Evolutionary conservation across 345 rosid species (phyloP).

Genomic region (Zanthoxylum bungeanum): DNA sequence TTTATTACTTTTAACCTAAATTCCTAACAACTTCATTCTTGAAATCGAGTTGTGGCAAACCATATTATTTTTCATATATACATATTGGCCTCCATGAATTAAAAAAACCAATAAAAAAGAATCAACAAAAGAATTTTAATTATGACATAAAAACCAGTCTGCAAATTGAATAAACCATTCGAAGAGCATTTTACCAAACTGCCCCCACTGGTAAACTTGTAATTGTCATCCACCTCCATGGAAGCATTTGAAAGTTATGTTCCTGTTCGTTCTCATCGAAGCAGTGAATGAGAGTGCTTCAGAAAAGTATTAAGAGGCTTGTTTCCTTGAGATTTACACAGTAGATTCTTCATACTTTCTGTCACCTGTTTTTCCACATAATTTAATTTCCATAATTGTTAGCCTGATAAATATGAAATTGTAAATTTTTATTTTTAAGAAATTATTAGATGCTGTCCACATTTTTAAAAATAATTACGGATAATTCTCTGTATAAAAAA

Average conservation of each 20-base stretch:
- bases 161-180: neutral
- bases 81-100: neutral
- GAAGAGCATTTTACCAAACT: neutral
- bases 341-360: slow-evolving; percentile 48
- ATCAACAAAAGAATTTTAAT: neutral
- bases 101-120: neutral
- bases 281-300: slow-evolving; percentile 55
- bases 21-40: too few species aligned
- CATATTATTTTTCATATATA: neutral
- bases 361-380: slow-evolving; percentile 36
- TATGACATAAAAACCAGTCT: neutral
- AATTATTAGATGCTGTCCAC: too few species aligned
- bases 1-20: too few species aligned
- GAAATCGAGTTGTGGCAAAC: too few species aligned
- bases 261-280: neutral
- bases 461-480: too few species aligned
- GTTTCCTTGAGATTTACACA: slow-evolving; percentile 56
- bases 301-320: slow-evolving; percentile 48
- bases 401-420: neutral
- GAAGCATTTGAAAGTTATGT: neutral
- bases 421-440: too few species aligned
- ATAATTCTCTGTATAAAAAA: too few species aligned
- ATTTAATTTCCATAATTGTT: neutral
- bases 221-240: neutral
- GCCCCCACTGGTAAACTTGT: neutral